Base-by-base conservation (phyloP, 2,329 filamentous ascomycete species). In the Mariannaea sp. region DNA sequence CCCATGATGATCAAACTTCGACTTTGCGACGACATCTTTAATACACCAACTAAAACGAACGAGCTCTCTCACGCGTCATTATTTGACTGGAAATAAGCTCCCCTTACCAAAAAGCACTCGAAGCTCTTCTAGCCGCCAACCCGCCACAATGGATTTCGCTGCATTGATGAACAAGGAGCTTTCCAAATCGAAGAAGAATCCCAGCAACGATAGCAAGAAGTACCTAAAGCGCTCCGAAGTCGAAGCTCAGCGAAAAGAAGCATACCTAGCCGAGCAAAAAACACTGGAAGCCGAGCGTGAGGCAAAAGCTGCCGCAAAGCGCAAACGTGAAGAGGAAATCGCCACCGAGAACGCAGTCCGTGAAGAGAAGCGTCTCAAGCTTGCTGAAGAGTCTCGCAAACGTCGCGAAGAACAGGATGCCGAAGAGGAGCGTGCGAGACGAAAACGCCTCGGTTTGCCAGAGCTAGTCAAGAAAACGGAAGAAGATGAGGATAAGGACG, bases 101-200 rank as follows among this genome's bases (percentile, higher is more conserved):
- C 7, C 7, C 7, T 29, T 29, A 29, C 26, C 12, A 7, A 29
- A 7, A 29, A 29, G 22, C 47, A 14, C 53, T 26, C 36, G 1
- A 26, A 27, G 10, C 22, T 13, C n/a, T 2, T 22, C 36, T 13
- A 24, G 48, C 30, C 43, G 19, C 13, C 8, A 5, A 41, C 33
- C 16, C 24, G 8, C 57, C 69, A 79, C 57, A 62, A 99, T 99
- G 94, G 92, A 99, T 74, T 99, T 99, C 77, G 92, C 92, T 56
- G 84, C 91, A 29, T 78, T 99, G 41, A 96, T 99, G 90, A 86
- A 89, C 67, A 89, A 91, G 69, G 92, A 96, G 74, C 94, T 99
- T 67, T 85, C 89, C 66, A 95, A 94, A 73, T 80, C 87, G 62
- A 90, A 90, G 72, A 75, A 81, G 49, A 61, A 74, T 35, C 61